A percentile compares a stretch with the other conserved stretches of the same genome.
These are phyloP conservation scores for Suillus tomentosus DNA, from an alignment of 768 basidiomycete genomes.

Conservation along the genomic window DNA sequence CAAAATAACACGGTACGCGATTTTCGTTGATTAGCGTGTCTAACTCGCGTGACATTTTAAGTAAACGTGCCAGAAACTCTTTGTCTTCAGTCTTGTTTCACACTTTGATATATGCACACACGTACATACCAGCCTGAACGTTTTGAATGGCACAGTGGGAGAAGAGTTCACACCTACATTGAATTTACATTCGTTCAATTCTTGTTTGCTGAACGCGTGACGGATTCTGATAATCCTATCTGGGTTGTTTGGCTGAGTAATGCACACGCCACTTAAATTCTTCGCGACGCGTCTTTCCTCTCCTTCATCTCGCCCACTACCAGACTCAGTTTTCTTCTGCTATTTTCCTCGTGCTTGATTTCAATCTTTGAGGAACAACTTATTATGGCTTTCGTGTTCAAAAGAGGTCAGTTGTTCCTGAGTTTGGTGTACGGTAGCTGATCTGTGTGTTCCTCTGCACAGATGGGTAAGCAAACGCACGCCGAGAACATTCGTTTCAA, in stretches of 20 bases:
- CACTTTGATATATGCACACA: neutral
- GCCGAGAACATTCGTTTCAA: conserved; percentile 12
- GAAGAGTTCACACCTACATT: neutral
- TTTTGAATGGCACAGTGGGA: neutral
- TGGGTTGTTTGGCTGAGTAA: conserved; percentile 26
- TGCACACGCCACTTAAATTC: conserved; percentile 32
- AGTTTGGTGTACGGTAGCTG: conserved; percentile 13
- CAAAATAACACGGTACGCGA: conserved; percentile 33
- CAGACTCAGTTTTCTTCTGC: conserved; percentile 16
- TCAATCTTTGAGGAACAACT: conserved; percentile 10
- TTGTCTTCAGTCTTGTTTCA: neutral
- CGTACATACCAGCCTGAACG: neutral
- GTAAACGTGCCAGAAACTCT: neutral
- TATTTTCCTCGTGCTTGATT: conserved; percentile 20
- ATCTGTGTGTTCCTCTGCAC: conserved; percentile 15
- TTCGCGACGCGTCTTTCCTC: conserved; percentile 27
- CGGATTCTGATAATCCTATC: conserved; percentile 1
- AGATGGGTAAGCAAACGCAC: conserved; percentile 50
- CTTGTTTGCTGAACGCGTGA: neutral
- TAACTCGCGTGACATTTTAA: neutral
- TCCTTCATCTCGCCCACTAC: conserved; percentile 18
- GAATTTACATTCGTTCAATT: neutral
- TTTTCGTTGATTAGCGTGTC: conserved; percentile 33
- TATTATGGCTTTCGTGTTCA: conserved; percentile 55
- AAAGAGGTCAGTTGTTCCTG: conserved; percentile 48